A percentile compares a stretch with the other conserved stretches of the same genome.
Conservation (phyloP, 176 grass and related monocot species). For the Zizania latifolia region DNA sequence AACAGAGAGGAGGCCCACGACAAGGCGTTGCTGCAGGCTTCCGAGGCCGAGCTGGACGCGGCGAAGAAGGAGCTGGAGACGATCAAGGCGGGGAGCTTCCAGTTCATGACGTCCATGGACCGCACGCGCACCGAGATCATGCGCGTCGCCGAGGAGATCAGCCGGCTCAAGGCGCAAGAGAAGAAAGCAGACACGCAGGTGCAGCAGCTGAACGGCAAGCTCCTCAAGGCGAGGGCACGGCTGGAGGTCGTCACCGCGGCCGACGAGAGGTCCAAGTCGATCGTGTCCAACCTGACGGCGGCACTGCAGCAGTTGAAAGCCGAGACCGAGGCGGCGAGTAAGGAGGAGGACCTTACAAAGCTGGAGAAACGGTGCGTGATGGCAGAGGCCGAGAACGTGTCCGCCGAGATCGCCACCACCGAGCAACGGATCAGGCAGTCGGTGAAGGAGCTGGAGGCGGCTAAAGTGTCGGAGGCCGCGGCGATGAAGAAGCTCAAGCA, state of each 20-base stretch:
- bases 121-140: conserved; percentile 52
- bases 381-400: conserved; percentile 34
- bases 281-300: conserved; percentile 51
- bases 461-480: conserved; percentile 48
- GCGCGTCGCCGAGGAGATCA: conserved; percentile 38
- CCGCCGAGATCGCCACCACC: conserved; percentile 25
- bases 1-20: conserved; percentile 30
- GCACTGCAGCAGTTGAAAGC: conserved; percentile 57
- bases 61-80: conserved; percentile 62
- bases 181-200: conserved; percentile 50
- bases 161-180: conserved; percentile 44
- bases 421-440: conserved; percentile 34
- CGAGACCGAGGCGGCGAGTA: conserved; percentile 45
- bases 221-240: conserved; percentile 61
- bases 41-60: conserved; percentile 44
- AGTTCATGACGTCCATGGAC: conserved; percentile 92
- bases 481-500: conserved; percentile 64
- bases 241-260: conserved; percentile 45
- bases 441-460: conserved; percentile 55
- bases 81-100: conserved; percentile 60
- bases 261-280: conserved; percentile 52
- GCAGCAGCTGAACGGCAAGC: conserved; percentile 71
- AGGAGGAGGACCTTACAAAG: conserved; percentile 44
- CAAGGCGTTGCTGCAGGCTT: conserved; percentile 26
- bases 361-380: conserved; percentile 39